Conservation (phyloP, 441 rosid species). For the Daphne laureola region DNA sequence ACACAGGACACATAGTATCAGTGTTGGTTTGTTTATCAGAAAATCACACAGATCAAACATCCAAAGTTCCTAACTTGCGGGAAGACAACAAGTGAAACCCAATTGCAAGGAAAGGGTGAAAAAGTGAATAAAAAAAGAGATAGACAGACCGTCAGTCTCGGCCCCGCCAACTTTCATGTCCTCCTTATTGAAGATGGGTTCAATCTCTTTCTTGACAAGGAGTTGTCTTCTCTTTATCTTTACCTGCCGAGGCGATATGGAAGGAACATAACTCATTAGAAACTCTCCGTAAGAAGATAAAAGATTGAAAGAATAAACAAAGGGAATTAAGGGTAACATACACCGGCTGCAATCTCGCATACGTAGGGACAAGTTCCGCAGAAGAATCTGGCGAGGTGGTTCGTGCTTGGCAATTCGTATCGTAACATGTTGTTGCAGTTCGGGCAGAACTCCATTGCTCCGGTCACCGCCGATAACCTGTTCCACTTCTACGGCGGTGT, state of each 20-base stretch:
- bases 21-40: no score
- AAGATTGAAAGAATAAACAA: background rate
- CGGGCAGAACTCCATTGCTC: slow-evolving; percentile 52
- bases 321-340: slow-evolving; percentile 3
- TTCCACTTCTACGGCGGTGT: background rate
- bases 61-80: background rate
- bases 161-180: slow-evolving; percentile 38
- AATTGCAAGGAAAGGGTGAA: background rate
- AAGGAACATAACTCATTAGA: background rate
- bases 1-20: no score
- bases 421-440: slow-evolving; percentile 42
- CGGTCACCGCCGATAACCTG: no score
- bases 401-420: slow-evolving; percentile 37
- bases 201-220: slow-evolving; percentile 42
- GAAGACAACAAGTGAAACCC: background rate
- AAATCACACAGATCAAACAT: background rate
- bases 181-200: slow-evolving; percentile 40
- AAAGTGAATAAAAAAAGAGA: background rate
- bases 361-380: slow-evolving; percentile 50
- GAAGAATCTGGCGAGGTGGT: slow-evolving; percentile 30
- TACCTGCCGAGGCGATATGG: slow-evolving; percentile 20
- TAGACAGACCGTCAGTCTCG: slow-evolving; percentile 33
- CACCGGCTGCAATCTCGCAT: slow-evolving; percentile 30
- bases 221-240: slow-evolving; percentile 40
- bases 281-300: background rate